These are phyloP conservation scores for Endoconidiophora polonica DNA, from an alignment of 2,329 filamentous ascomycete genomes.

Conservation along the genomic window DNA sequence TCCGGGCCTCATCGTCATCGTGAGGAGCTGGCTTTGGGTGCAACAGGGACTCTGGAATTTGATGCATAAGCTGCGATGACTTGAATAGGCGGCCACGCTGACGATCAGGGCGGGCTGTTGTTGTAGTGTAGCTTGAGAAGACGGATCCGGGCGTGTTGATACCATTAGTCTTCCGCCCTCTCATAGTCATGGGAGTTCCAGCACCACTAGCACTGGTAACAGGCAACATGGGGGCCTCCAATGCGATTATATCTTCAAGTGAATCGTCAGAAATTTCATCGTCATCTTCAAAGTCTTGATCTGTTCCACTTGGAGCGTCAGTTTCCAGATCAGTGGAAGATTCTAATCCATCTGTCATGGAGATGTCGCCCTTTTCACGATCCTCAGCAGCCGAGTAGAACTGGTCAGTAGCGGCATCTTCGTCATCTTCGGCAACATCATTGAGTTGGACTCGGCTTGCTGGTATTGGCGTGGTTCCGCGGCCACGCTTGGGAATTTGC, in stretches of 20 bases:
- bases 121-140: slow-evolving; percentile 73
- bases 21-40: slow-evolving; percentile 62
- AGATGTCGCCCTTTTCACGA: slow-evolving; percentile 36
- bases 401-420: slow-evolving; percentile 75
- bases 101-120: slow-evolving; percentile 59
- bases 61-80: slow-evolving; percentile 55
- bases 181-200: slow-evolving; percentile 67
- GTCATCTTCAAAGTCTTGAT: slow-evolving; percentile 61
- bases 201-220: slow-evolving; percentile 64
- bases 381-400: slow-evolving; percentile 90
- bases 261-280: slow-evolving; percentile 76
- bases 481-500: slow-evolving; percentile 34
- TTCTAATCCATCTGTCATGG: slow-evolving; percentile 38
- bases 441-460: slow-evolving; percentile 35
- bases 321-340: slow-evolving; percentile 44
- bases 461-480: slow-evolving; percentile 28
- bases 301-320: slow-evolving; percentile 47
- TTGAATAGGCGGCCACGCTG: slow-evolving; percentile 69
- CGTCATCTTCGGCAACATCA: slow-evolving; percentile 45
- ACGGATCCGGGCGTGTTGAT: slow-evolving; percentile 73
- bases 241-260: slow-evolving; percentile 81
- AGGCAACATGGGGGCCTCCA: slow-evolving; percentile 62
- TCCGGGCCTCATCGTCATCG: slow-evolving; percentile 75
- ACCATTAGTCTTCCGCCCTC: slow-evolving; percentile 50
- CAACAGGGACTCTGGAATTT: slow-evolving; percentile 60